Percentiles rank a stretch among this genome's conserved stretches.
Conservation (phyloP, 345 rosid genomes). For the Odontarrhena argentea region DNA sequence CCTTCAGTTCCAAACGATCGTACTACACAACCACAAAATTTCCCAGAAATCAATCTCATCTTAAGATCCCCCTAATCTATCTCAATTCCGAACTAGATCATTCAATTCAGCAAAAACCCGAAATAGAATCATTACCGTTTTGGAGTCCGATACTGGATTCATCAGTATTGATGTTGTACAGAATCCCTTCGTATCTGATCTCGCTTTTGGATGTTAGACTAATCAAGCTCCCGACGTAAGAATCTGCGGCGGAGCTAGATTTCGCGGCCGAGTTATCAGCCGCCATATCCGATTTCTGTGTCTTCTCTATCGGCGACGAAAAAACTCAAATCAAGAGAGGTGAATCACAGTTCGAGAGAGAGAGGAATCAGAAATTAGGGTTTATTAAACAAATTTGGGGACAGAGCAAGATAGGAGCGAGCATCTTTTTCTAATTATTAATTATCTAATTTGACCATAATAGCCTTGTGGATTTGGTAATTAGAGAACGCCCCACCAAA, state of each 20-base stretch:
- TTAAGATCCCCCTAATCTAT: slow-evolving; percentile 10
- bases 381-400: too few relatives aligned
- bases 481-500: too few relatives aligned
- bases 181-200: slow-evolving; percentile 94
- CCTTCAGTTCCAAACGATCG: slow-evolving; percentile 83
- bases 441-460: too few relatives aligned
- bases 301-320: slow-evolving; percentile 31
- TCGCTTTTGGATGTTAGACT: slow-evolving; percentile 96
- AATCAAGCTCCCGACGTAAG: slow-evolving; percentile 95
- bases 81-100: too few relatives aligned
- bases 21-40: slow-evolving; percentile 38
- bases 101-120: not conserved
- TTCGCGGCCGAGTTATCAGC: slow-evolving; percentile 59
- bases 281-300: slow-evolving; percentile 52
- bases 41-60: slow-evolving; percentile 14
- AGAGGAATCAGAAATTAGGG: too few relatives aligned
- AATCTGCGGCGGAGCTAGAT: slow-evolving; percentile 77
- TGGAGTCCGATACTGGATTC: slow-evolving; percentile 95
- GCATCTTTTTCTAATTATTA: too few relatives aligned
- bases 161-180: slow-evolving; percentile 87
- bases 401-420: too few relatives aligned
- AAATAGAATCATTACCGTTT: slow-evolving; percentile 57
- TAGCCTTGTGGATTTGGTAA: too few relatives aligned
- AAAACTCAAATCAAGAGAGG: too few relatives aligned
- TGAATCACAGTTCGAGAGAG: too few relatives aligned